Evolutionary conservation across 129 eudicot genomes (phyloP).

Genomic region (Pseudognaphalium luteoalbum): DNA sequence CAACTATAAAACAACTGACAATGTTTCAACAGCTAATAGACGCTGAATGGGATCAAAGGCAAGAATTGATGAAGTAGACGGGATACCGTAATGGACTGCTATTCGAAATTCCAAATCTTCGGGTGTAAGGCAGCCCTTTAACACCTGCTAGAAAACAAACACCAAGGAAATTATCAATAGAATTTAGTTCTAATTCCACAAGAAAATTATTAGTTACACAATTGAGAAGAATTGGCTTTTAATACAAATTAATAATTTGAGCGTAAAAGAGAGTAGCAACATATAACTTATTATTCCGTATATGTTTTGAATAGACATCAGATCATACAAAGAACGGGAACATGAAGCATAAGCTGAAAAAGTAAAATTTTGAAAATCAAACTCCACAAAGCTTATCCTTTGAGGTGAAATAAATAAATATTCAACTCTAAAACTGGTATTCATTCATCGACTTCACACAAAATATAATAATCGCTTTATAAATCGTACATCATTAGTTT

Average conservation of each 20-base stretch:
- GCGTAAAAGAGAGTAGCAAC: not conserved
- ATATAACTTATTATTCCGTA: not conserved
- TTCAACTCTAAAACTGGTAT: not conserved
- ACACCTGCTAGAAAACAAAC: conserved; percentile 36
- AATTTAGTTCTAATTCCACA: not conserved
- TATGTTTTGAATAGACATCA: not conserved
- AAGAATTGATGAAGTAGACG: conserved; percentile 78
- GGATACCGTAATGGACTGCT: conserved; percentile 76
- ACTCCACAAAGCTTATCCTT: not conserved
- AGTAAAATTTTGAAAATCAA: too few relatives aligned
- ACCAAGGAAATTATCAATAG: not conserved
- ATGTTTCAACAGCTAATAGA: conserved; percentile 82
- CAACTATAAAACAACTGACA: conserved; percentile 49
- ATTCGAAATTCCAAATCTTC: conserved; percentile 63
- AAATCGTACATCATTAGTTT: not conserved
- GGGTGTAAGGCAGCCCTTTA: conserved; percentile 44
- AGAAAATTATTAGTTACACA: not conserved
- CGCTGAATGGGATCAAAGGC: conserved; percentile 93
- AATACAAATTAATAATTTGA: not conserved
- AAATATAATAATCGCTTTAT: not conserved
- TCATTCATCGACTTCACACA: not conserved
- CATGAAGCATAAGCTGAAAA: not conserved
- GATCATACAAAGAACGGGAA: not conserved
- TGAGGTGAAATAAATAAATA: not conserved
- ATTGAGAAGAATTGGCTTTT: not conserved